Conservation (phyloP, 139 green algal species). For the Closterium sp. region DNA sequence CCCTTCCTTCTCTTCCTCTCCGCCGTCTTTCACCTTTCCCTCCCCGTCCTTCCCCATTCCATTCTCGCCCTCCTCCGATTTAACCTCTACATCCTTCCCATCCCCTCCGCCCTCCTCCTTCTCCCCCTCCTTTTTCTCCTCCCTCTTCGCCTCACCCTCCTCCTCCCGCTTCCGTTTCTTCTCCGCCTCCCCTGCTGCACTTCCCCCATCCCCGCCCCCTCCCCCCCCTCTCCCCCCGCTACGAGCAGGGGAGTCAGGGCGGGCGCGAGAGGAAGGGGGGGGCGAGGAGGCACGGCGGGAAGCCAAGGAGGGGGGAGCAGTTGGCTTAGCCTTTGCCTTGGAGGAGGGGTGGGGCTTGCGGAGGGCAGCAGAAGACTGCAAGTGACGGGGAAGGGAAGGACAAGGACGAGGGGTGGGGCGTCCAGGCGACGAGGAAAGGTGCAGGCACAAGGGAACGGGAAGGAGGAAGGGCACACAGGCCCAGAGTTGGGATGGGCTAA, state of each 20-base stretch:
- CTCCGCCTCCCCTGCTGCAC: not conserved
- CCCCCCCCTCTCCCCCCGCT: not conserved
- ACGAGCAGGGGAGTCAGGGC: not conserved
- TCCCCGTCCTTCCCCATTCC: not conserved
- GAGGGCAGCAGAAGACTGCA: not conserved
- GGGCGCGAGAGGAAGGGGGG: not conserved
- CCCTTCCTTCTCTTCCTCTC: not conserved
- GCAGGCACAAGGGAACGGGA: too few relatives aligned
- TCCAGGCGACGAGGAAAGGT: not conserved
- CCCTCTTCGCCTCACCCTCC: not conserved
- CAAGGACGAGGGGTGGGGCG: not conserved
- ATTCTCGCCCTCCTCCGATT: not conserved
- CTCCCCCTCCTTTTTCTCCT: not conserved
- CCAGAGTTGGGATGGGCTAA: too few relatives aligned
- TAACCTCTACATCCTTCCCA: not conserved
- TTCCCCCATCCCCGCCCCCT: not conserved
- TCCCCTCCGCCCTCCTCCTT: not conserved
- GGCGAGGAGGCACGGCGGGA: not conserved
- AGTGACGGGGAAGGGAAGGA: not conserved
- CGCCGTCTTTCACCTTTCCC: not conserved
- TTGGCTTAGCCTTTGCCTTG: not conserved
- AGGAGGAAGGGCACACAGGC: too few relatives aligned
- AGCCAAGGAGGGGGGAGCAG: not conserved
- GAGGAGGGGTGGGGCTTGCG: not conserved
- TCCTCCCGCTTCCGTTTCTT: not conserved